Percentiles rank a stretch among this genome's conserved stretches.
phyloP scores from a whole-genome alignment of 108 stramenopile species.

The Aurantiochytrium sp. region DNA sequence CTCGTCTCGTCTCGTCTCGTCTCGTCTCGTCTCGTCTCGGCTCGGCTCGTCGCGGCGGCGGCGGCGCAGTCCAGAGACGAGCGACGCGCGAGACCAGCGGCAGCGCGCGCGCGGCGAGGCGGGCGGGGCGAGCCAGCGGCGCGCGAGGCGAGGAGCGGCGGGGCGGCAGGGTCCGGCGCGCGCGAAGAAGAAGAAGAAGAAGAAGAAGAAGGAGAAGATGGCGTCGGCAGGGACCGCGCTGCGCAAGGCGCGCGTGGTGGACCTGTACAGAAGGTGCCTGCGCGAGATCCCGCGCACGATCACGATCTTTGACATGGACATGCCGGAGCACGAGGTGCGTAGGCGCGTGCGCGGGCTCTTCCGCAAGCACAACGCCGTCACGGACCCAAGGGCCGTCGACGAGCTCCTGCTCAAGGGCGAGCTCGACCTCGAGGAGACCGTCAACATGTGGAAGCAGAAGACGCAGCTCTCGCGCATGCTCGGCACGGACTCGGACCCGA shows the following conservation, averaged over 20 bases:
- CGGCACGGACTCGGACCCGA: slow-evolving; percentile 16
- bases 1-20: no score
- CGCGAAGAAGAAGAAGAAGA: not conserved
- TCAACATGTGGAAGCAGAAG: slow-evolving; percentile 53
- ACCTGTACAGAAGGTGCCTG: slow-evolving; percentile 21
- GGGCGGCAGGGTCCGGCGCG: no score
- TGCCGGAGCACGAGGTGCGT: slow-evolving; percentile 22
- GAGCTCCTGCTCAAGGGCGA: slow-evolving; percentile 47
- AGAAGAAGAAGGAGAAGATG: not conserved
- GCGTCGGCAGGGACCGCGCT: not conserved
- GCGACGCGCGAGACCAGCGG: no score
- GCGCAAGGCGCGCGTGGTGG: slow-evolving; percentile 30
- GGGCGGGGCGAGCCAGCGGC: no score
- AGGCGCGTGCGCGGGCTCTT: slow-evolving; percentile 28
- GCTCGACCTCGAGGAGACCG: slow-evolving; percentile 51
- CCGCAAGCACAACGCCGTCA: slow-evolving; percentile 30
- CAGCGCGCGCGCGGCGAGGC: no score
- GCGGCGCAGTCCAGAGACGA: no score
- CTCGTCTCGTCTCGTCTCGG: no score
- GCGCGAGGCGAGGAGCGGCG: no score
- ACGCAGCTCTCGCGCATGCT: slow-evolving; percentile 39
- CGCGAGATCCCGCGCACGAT: slow-evolving; percentile 9
- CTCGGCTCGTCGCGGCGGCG: no score
- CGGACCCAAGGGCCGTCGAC: slow-evolving; percentile 42
- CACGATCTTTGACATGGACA: slow-evolving; percentile 22